Percentiles rank a stretch among this genome's conserved stretches.
phyloP scores from a whole-genome alignment of 2,329 filamentous ascomycete genomes.

The Balansia obtecta region DNA sequence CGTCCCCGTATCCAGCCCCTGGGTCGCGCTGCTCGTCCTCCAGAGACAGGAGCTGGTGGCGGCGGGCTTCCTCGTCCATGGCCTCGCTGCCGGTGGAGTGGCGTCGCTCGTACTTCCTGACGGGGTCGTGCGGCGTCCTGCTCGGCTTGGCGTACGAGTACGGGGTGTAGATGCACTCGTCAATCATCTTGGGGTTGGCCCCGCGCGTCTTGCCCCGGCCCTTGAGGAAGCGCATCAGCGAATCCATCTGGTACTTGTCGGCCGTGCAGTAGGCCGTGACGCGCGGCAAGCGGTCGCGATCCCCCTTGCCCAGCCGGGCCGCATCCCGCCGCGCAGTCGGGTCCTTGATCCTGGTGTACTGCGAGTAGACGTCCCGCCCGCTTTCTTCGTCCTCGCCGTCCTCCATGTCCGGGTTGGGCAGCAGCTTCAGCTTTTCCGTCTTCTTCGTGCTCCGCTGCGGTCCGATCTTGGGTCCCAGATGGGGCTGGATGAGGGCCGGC shows the following conservation, averaged over 20 bases:
- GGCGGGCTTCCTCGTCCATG: constrained; percentile 24
- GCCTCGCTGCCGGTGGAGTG: constrained; percentile 62
- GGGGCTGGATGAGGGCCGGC: constrained; percentile 22
- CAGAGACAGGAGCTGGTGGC: constrained; percentile 49
- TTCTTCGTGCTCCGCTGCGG: constrained; percentile 92
- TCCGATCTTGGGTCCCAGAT: constrained; percentile 58
- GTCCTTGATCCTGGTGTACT: constrained; percentile 96
- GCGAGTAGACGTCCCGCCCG: constrained; percentile 89
- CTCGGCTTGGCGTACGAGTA: constrained; percentile 59
- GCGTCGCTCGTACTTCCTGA: constrained; percentile 47
- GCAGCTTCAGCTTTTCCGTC: constrained; percentile 91
- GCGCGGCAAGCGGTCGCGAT: constrained; percentile 72
- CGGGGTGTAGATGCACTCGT: constrained; percentile 94
- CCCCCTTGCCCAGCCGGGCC: constrained; percentile 83
- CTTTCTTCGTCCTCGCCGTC: constrained; percentile 77
- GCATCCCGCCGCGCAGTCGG: constrained; percentile 86
- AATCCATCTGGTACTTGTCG: constrained; percentile 81
- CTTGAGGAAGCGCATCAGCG: constrained; percentile 82
- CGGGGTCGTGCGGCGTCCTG: constrained; percentile 20
- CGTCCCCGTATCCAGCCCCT: constrained; percentile 20
- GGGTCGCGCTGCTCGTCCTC: constrained; percentile 26
- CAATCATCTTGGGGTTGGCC: constrained; percentile 80
- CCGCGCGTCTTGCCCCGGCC: constrained; percentile 65
- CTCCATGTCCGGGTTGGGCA: constrained; percentile 78
- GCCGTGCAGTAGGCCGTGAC: constrained; percentile 97